These are phyloP conservation scores for Phaeoacremonium minimum DNA, from an alignment of 2,329 filamentous ascomycete species.

Conservation along the genomic window DNA sequence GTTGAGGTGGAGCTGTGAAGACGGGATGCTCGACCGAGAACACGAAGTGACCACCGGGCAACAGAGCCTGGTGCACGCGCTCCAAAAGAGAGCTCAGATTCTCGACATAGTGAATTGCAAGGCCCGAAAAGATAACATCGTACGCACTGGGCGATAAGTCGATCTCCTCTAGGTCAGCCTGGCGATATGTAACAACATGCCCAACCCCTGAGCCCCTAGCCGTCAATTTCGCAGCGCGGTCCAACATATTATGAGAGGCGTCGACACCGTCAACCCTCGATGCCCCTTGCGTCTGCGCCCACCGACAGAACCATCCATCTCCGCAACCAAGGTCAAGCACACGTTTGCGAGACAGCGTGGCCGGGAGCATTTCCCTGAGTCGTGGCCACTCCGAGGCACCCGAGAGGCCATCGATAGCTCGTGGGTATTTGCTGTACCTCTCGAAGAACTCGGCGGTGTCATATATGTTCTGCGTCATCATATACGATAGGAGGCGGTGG, in stretches of 20 bases:
- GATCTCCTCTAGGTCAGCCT: conserved; percentile 27
- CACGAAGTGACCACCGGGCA: conserved; percentile 28
- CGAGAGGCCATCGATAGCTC: conserved; percentile 31
- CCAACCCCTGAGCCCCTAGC: conserved; percentile 9
- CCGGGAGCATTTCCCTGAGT: conserved; percentile 32
- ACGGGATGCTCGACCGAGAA: conserved; percentile 45
- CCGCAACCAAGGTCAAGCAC: conserved; percentile 42
- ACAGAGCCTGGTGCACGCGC: conserved; percentile 24
- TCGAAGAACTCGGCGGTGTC: conserved; percentile 36
- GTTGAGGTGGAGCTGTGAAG: conserved; percentile 32
- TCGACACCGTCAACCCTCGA: conserved; percentile 30
- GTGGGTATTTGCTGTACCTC: conserved; percentile 33
- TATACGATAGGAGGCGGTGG: too few species aligned
- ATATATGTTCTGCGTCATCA: conserved; percentile 32
- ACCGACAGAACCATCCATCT: conserved; percentile 41
- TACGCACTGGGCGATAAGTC: conserved; percentile 18
- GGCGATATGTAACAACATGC: conserved; percentile 21
- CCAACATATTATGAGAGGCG: conserved; percentile 38
- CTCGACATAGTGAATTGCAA: conserved; percentile 34
- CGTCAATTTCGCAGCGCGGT: conserved; percentile 23
- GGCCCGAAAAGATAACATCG: conserved; percentile 33
- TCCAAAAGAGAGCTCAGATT: conserved; percentile 24
- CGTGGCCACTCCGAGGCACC: conserved; percentile 38
- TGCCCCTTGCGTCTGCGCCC: conserved; percentile 31
- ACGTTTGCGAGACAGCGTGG: conserved; percentile 16